Evolutionary conservation across 441 rosid species (phyloP).

Genomic region (Gossypium aridum): DNA sequence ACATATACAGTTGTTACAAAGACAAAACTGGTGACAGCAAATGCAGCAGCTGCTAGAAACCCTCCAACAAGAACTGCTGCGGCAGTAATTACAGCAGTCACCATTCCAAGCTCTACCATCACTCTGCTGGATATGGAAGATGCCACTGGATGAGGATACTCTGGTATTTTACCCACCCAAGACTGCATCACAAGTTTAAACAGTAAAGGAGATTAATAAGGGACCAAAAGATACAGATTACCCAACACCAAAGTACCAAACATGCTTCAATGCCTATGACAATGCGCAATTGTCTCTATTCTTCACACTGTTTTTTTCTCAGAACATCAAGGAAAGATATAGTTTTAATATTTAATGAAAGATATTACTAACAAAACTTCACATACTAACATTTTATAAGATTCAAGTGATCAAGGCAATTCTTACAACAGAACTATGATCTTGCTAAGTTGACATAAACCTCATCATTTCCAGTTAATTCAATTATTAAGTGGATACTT

Average conservation of each 20-base stretch:
- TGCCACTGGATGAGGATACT: slow-evolving; percentile 83
- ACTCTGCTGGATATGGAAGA: slow-evolving; percentile 93
- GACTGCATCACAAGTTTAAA: slow-evolving; percentile 43
- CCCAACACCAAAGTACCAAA: background rate
- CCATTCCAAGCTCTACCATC: slow-evolving; percentile 92
- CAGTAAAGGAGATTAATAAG: background rate
- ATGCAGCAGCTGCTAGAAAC: slow-evolving; percentile 77
- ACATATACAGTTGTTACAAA: slow-evolving; percentile 68
- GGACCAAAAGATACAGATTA: background rate
- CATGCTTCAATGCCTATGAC: background rate
- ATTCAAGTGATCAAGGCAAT: slow-evolving; percentile 1
- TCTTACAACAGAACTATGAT: background rate
- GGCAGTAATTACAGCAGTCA: slow-evolving; percentile 77
- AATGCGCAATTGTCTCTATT: background rate
- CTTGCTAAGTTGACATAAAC: background rate
- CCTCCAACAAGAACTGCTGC: slow-evolving; percentile 89
- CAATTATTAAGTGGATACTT: background rate
- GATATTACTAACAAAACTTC: background rate
- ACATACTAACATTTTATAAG: background rate
- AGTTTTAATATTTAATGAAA: background rate
- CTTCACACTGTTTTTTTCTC: background rate
- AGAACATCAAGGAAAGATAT: background rate
- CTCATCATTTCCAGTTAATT: background rate
- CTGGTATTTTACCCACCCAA: slow-evolving; percentile 67
- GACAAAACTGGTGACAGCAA: slow-evolving; percentile 79